Base-by-base conservation (phyloP, 2,329 filamentous ascomycete genomes). In the Aspergillus latus region DNA sequence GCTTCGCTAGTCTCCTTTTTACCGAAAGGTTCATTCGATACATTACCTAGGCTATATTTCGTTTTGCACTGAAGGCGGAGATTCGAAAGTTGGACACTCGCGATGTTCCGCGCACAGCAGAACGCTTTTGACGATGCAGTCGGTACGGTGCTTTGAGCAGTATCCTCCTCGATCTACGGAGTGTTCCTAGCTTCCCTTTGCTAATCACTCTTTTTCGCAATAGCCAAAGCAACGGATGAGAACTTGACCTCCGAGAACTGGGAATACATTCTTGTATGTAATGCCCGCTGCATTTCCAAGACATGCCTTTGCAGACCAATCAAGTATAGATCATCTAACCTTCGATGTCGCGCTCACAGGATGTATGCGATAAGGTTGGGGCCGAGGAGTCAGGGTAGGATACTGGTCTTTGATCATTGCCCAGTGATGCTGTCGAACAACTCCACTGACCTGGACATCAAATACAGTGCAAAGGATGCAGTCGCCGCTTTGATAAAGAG, bases 401-500 rank as follows among this genome's bases (percentile, higher is more conserved):
- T 47, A 11, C 4, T 47, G 21, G 42, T 37, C 13, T 16, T 9
- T 30, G 43, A 45, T 36, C 49, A 16, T 21, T 21, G 21, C 21
- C 45, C n/a, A 13, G 16, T 47, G n/a, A 10, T 51, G 46, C 40
- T 36, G 30, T 37, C 11, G n/a, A 21, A 21, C 21, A 21, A 21
- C 21, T 21, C 47, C 43, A 45, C 61, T 68, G 48, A 67, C 30
- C 45, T 49, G 55, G 54, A 46, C 32, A 21, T 26, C 21, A 45
- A 13, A 52, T 57, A 39, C 59, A 82, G 83, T 28, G 83, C 89
- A 63, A 93, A 93, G 78, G 89, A 95, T 78, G 91, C 87, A 11
- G 89, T 95, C 54, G 88, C 91, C 68, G 88, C 90, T 69, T 84
- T 97, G 79, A 96, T 97, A 76, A 95, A 93, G 79, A 84, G 92